Evolutionary conservation across 768 basidiomycete species (phyloP).

Genomic region (Butyriboletus loyo): DNA sequence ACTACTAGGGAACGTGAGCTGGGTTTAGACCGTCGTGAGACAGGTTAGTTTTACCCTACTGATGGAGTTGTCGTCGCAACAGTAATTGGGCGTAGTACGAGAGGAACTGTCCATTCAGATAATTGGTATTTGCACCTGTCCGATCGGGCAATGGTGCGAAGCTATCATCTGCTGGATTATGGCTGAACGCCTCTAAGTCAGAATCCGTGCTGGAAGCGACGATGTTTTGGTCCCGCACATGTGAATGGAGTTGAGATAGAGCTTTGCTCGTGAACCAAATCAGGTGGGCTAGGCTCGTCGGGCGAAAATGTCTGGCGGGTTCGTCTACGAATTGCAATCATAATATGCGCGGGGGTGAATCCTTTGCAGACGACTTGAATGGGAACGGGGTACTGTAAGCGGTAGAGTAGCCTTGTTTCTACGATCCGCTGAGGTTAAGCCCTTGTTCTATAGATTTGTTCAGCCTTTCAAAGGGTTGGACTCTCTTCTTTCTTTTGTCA

Average conservation of each 20-base stretch:
- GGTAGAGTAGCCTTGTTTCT: slow-evolving; percentile 78
- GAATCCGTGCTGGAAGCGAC: slow-evolving; percentile 76
- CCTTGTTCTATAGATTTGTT: slow-evolving; percentile 70
- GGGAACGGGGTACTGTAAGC: slow-evolving; percentile 73
- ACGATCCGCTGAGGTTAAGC: slow-evolving; percentile 77
- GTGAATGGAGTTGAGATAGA: slow-evolving; percentile 36
- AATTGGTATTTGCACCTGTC: slow-evolving; percentile 80
- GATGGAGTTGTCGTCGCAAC: background rate
- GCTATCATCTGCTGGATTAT: slow-evolving; percentile 83
- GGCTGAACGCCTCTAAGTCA: slow-evolving; percentile 83
- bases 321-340: slow-evolving; percentile 55
- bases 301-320: slow-evolving; percentile 47
- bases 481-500: slow-evolving; percentile 2
- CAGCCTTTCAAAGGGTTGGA: slow-evolving; percentile 37
- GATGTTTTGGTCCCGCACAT: slow-evolving; percentile 61
- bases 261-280: slow-evolving; percentile 70
- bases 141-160: slow-evolving; percentile 74
- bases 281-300: slow-evolving; percentile 45
- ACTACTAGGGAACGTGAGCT: background rate
- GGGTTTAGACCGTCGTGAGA: background rate
- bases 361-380: slow-evolving; percentile 79
- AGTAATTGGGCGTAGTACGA: background rate
- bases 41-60: background rate
- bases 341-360: slow-evolving; percentile 70
- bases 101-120: slow-evolving; percentile 80